These are phyloP conservation scores for Suillus sp. DNA, from an alignment of 768 basidiomycete genomes.

Conservation along the genomic window DNA sequence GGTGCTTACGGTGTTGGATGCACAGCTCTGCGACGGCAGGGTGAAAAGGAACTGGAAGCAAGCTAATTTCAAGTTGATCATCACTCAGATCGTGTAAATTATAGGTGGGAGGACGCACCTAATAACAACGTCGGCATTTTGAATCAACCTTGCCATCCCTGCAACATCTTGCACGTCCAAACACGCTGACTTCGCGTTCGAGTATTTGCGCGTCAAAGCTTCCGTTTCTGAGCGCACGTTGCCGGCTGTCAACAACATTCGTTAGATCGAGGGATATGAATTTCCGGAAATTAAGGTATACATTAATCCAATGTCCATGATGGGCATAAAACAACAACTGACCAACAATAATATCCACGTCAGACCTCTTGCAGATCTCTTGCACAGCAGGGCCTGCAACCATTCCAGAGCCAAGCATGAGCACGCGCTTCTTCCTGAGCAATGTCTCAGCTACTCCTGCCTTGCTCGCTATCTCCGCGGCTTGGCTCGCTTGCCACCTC, in stretches of 20 bases:
- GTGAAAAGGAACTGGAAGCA: slow-evolving; percentile 81
- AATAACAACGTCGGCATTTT: slow-evolving; percentile 75
- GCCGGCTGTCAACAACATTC: slow-evolving; percentile 54
- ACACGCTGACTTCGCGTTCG: slow-evolving; percentile 55
- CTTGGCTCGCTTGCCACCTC: slow-evolving; percentile 36
- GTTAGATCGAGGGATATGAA: slow-evolving; percentile 12
- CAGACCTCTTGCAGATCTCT: slow-evolving; percentile 60
- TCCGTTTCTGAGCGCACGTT: slow-evolving; percentile 66
- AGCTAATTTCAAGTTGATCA: slow-evolving; percentile 42
- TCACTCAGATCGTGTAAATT: not conserved
- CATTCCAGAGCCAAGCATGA: slow-evolving; percentile 94
- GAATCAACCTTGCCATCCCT: slow-evolving; percentile 54
- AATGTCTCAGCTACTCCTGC: slow-evolving; percentile 4
- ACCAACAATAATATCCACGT: slow-evolving; percentile 80
- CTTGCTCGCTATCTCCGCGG: slow-evolving; percentile 3
- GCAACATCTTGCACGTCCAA: slow-evolving; percentile 59
- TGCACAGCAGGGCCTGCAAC: slow-evolving; percentile 89
- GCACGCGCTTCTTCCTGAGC: slow-evolving; percentile 58
- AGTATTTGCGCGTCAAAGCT: slow-evolving; percentile 41
- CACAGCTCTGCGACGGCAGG: slow-evolving; percentile 70
- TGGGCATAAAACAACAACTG: slow-evolving; percentile 32
- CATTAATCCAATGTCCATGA: slow-evolving; percentile 19
- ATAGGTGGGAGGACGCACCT: slow-evolving; percentile 50
- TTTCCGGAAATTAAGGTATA: slow-evolving; percentile 13
- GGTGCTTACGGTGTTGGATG: slow-evolving; percentile 65